A percentile compares a stretch with the other conserved stretches of the same genome.
These are phyloP conservation scores for Blumeria graminis DNA, from an alignment of 2,329 filamentous ascomycete species.

Conservation along the genomic window DNA sequence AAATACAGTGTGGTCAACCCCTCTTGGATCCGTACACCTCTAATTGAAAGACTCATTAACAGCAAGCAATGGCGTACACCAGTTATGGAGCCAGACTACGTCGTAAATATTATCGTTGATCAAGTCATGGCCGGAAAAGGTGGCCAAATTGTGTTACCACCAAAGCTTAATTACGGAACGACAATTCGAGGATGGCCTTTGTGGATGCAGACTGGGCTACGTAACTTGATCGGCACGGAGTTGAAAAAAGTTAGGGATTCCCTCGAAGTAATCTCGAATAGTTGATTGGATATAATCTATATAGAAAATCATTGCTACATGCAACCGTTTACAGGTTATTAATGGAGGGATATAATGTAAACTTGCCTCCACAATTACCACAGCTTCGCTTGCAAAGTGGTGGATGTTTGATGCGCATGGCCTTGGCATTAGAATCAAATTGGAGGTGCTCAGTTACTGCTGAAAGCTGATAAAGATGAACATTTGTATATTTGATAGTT, in stretches of 20 bases:
- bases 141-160: slow-evolving; percentile 30
- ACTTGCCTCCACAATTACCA: no score
- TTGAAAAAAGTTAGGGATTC: slow-evolving; percentile 1
- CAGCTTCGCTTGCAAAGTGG: no score
- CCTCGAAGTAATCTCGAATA: neutral
- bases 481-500: no score
- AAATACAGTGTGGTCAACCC: slow-evolving; percentile 33
- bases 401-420: no score
- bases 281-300: no score
- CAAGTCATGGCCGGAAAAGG: slow-evolving; percentile 28
- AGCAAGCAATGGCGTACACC: slow-evolving; percentile 24
- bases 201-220: slow-evolving; percentile 9
- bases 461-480: no score
- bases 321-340: no score
- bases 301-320: no score
- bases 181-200: slow-evolving; percentile 11
- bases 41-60: slow-evolving; percentile 29
- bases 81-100: slow-evolving; percentile 31
- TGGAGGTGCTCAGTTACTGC: no score
- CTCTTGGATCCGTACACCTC: slow-evolving; percentile 30
- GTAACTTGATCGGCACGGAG: slow-evolving; percentile 7
- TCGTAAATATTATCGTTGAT: slow-evolving; percentile 34
- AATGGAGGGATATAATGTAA: no score
- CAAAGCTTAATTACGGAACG: slow-evolving; percentile 4
- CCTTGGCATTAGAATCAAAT: no score